Evolutionary conservation across 2,329 filamentous ascomycete genomes (phyloP).

Genomic region (Sarocladiaceae sp.): DNA sequence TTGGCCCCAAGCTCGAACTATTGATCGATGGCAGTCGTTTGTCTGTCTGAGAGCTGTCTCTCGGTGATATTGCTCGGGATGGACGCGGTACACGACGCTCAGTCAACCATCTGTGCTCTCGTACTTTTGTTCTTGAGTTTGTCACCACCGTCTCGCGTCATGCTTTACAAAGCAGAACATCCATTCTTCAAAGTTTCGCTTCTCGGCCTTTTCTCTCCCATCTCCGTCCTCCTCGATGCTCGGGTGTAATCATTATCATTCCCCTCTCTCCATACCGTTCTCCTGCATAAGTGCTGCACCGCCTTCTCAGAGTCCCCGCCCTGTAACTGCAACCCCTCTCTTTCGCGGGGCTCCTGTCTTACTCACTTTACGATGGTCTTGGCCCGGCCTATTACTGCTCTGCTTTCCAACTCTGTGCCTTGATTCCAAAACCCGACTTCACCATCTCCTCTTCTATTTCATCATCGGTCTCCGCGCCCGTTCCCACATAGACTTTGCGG

Average conservation of each 20-base stretch:
- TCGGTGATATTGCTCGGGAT: too few relatives aligned
- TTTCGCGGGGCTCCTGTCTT: neutral
- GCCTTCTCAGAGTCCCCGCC: neutral
- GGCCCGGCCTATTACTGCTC: neutral
- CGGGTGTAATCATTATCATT: too few relatives aligned
- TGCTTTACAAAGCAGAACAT: too few relatives aligned
- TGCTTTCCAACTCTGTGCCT: neutral
- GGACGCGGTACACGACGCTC: too few relatives aligned
- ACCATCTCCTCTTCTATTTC: neutral
- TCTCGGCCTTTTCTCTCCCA: too few relatives aligned
- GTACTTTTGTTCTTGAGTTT: too few relatives aligned
- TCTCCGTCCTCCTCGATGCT: neutral
- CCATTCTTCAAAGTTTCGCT: too few relatives aligned
- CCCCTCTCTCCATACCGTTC: neutral
- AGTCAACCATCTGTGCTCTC: too few relatives aligned
- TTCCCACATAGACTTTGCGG: neutral
- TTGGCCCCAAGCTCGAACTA: neutral
- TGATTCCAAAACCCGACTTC: neutral
- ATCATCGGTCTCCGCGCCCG: neutral
- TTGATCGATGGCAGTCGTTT: too few relatives aligned
- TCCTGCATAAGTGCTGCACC: conserved; percentile 7
- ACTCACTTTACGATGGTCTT: neutral
- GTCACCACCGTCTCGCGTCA: too few relatives aligned
- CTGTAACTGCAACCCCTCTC: neutral
- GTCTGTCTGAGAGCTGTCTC: too few relatives aligned